Evolutionary conservation across 2,329 filamentous ascomycete species (phyloP).

Genomic region (Nemania sp.): DNA sequence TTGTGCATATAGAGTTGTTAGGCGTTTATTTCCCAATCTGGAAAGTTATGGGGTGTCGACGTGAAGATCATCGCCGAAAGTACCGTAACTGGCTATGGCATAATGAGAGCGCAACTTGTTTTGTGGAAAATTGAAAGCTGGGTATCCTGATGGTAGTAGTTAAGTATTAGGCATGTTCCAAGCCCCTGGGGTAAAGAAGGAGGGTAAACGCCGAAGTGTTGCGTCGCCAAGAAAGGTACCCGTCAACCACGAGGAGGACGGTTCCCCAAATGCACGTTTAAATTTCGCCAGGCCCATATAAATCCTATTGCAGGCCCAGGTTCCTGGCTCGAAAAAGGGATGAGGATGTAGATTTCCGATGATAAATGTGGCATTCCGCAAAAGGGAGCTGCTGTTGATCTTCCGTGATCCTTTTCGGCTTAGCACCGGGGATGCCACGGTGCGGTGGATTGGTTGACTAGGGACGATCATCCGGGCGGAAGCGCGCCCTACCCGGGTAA

Average conservation of each 20-base stretch:
- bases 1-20: neutral
- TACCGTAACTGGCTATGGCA: neutral
- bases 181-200: neutral
- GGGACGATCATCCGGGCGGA: constrained; percentile 12
- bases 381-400: constrained; percentile 10
- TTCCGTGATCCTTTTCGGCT: constrained; percentile 34
- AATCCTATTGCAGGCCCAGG: neutral
- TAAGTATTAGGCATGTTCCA: neutral
- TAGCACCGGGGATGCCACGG: constrained; percentile 19
- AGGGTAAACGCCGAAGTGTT: constrained; percentile 21
- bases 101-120: constrained; percentile 5
- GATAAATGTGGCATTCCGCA: constrained; percentile 15
- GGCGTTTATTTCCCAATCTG: neutral
- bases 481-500: constrained; percentile 8
- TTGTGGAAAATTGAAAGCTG: constrained; percentile 33
- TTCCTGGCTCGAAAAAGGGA: neutral
- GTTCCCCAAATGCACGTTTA: neutral
- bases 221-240: constrained; percentile 30
- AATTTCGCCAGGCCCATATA: neutral
- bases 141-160: neutral
- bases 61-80: constrained; percentile 5
- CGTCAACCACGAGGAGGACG: neutral
- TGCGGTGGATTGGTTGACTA: neutral
- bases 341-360: constrained; percentile 3
- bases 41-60: neutral